These are phyloP conservation scores for Cordyceps pruinosa DNA, from an alignment of 2,329 filamentous ascomycete genomes.

Conservation along the genomic window DNA sequence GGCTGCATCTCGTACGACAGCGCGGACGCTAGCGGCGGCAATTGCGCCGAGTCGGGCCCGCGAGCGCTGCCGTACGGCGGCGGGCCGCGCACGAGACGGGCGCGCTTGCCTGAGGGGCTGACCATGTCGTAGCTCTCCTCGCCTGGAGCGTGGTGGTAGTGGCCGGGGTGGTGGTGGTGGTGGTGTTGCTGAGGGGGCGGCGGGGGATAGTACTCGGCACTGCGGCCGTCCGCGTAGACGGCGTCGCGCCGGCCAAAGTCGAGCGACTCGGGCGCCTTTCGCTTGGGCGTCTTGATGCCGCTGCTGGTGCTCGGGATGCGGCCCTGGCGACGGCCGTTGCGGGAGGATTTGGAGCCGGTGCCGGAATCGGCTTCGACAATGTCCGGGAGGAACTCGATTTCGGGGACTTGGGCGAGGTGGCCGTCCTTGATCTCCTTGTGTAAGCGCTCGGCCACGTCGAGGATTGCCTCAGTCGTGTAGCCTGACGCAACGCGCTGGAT, in stretches of 20 bases:
- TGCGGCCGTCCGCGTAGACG: not conserved
- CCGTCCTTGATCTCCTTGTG: slow-evolving; percentile 37
- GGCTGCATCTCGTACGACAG: slow-evolving; percentile 7
- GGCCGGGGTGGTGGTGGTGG: slow-evolving; percentile 1
- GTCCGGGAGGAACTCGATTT: slow-evolving; percentile 53
- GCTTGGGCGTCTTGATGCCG: slow-evolving; percentile 18
- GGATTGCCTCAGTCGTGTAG: slow-evolving; percentile 41
- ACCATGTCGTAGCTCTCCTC: slow-evolving; percentile 13
- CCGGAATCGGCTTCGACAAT: slow-evolving; percentile 34
- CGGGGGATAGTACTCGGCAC: not conserved
- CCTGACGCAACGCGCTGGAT: slow-evolving; percentile 37
- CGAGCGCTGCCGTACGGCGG: not conserved
- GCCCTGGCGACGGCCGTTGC: slow-evolving; percentile 16
- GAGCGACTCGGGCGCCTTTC: slow-evolving; percentile 18
- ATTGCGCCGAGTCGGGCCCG: slow-evolving; percentile 6
- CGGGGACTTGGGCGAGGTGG: slow-evolving; percentile 41
- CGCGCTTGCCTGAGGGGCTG: slow-evolving; percentile 20
- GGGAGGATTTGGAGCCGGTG: not conserved
- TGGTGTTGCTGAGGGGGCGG: slow-evolving; percentile 1
- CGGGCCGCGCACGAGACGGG: slow-evolving; percentile 13
- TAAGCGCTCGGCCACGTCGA: slow-evolving; percentile 40
- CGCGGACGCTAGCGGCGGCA: slow-evolving; percentile 6
- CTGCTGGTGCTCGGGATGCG: slow-evolving; percentile 11
- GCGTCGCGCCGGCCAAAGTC: slow-evolving; percentile 1
- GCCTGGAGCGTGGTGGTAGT: not conserved